These are phyloP conservation scores for Didymellaceae sp. DNA, from an alignment of 2,329 filamentous ascomycete species.

Conservation along the genomic window DNA sequence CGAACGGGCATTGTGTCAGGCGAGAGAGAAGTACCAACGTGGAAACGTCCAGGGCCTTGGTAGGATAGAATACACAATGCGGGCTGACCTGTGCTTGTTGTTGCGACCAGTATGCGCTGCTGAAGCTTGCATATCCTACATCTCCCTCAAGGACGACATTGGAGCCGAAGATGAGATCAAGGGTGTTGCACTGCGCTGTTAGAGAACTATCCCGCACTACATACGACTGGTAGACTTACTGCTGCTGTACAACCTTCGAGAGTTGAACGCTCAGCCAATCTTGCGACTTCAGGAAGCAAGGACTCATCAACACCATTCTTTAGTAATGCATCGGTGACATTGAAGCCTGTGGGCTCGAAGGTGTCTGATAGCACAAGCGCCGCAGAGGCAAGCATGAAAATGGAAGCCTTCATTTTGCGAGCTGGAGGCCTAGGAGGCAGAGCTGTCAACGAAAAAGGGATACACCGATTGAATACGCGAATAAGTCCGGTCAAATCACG, in stretches of 20 bases:
- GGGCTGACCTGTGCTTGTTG: slow-evolving; percentile 26
- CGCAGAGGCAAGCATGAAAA: background rate
- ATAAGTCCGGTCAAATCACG: no score
- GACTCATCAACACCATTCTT: slow-evolving; percentile 26
- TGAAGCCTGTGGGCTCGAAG: slow-evolving; percentile 26
- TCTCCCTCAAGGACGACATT: slow-evolving; percentile 20
- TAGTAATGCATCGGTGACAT: slow-evolving; percentile 26
- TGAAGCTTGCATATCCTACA: slow-evolving; percentile 26
- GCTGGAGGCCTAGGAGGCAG: background rate
- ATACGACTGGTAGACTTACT: slow-evolving; percentile 17
- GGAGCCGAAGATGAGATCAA: slow-evolving; percentile 25
- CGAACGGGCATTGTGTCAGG: slow-evolving; percentile 43
- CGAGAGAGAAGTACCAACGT: slow-evolving; percentile 22
- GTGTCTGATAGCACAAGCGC: background rate
- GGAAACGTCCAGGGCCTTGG: slow-evolving; percentile 19
- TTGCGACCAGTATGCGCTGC: slow-evolving; percentile 19
- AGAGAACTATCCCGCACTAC: background rate
- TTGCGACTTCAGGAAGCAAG: slow-evolving; percentile 16
- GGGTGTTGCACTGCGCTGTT: slow-evolving; percentile 27
- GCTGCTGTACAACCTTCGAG: slow-evolving; percentile 21
- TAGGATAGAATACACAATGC: slow-evolving; percentile 33
- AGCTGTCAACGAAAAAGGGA: no score
- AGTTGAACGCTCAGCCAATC: slow-evolving; percentile 1
- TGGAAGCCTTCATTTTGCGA: background rate
- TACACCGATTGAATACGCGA: no score